Conservation (phyloP, 2,329 filamentous ascomycete species). For the Macrophomina phaseolina region DNA sequence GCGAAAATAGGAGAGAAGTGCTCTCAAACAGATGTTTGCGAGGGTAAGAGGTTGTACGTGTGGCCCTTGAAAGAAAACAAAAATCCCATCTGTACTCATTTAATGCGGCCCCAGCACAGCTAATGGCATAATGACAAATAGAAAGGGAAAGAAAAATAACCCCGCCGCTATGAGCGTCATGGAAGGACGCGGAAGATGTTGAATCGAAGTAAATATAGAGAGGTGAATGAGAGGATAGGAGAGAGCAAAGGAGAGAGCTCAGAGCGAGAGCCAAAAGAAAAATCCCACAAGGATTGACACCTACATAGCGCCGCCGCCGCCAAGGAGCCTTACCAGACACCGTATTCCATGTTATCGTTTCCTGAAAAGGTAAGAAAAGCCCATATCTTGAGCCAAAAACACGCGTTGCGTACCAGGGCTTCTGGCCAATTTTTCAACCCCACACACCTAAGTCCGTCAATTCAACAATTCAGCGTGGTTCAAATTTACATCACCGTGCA, state of each 20-base stretch:
- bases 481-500: conserved; percentile 55
- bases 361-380: background rate
- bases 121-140: conserved; percentile 3
- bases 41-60: background rate
- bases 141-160: conserved; percentile 1
- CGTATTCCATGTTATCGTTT: conserved; percentile 9
- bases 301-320: conserved; percentile 12
- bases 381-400: background rate
- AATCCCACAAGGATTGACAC: background rate
- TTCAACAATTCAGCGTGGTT: background rate
- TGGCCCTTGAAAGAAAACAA: background rate
- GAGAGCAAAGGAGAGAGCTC: no score
- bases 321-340: conserved; percentile 9
- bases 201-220: background rate
- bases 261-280: background rate
- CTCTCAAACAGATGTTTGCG: background rate
- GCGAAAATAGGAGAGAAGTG: background rate
- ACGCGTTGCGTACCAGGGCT: background rate
- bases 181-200: conserved; percentile 2
- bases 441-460: background rate
- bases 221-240: background rate
- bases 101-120: conserved; percentile 18
- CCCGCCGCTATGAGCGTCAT: conserved; percentile 20
- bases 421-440: conserved; percentile 2
- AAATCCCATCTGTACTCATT: background rate